phyloP scores from a whole-genome alignment of 257 asterid species.

The Osmanthus fragrans region DNA sequence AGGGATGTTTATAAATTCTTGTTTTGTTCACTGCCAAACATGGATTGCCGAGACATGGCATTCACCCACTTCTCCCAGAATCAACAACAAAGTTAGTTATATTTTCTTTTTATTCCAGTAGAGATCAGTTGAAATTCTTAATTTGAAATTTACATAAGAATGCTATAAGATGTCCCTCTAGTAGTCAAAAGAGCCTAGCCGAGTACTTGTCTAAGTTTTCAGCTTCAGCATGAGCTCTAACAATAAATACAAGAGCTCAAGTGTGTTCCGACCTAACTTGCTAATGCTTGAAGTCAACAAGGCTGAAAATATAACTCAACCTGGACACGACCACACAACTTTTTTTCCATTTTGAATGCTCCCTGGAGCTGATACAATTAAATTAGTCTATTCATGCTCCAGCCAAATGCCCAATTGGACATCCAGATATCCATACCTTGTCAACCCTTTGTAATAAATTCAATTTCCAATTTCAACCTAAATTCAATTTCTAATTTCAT shows the following conservation, averaged over 20 bases:
- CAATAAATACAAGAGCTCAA: not conserved
- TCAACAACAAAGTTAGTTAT: slow-evolving; percentile 64
- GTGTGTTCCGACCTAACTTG: not conserved
- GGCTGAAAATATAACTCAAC: not conserved
- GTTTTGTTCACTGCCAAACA: slow-evolving; percentile 87
- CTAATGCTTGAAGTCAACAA: not conserved
- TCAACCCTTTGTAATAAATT: no score
- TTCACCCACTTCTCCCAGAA: slow-evolving; percentile 81
- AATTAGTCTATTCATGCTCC: no score
- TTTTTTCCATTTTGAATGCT: not conserved
- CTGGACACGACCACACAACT: not conserved
- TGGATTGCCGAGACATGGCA: slow-evolving; percentile 87
- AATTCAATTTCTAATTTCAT: no score
- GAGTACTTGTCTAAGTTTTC: not conserved
- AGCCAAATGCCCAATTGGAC: no score
- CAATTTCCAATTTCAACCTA: no score
- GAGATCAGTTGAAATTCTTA: not conserved
- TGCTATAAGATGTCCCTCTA: not conserved
- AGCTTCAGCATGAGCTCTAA: not conserved
- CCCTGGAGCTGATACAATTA: not conserved
- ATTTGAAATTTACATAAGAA: not conserved
- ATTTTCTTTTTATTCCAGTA: not conserved
- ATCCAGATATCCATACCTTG: no score
- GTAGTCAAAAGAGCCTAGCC: not conserved
- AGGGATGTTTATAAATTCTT: slow-evolving; percentile 82